Base-by-base conservation (phyloP, 1,284 basidiomycete species). In the Sanghuangporus baumii region DNA sequence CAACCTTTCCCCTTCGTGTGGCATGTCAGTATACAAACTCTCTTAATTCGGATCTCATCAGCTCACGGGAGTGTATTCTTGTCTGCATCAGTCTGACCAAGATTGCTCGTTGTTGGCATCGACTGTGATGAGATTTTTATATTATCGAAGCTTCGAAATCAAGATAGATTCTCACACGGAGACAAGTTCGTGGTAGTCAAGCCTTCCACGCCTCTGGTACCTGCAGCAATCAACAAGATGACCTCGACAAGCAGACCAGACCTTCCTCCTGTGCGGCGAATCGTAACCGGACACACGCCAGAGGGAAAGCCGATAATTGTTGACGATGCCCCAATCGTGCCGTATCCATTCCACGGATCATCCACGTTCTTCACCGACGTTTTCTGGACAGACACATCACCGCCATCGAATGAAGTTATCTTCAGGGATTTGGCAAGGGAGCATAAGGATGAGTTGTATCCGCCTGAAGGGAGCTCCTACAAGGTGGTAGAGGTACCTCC, bases 201-300 rank as follows among this genome's bases (percentile, higher is more conserved):
- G 26, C 26, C 26, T 5, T 31, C 3, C 5, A 31, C 26, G 3
- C 26, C 26, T 31, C 26, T 31, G 26, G 26, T 3, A 31, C 26
- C 26, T 4, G 26, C 26, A 31, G 26, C 5, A 31, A 5, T 31
- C 26, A 31, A 31, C 5, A 31, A 26, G 23, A 26, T 31, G 26
- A 31, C 26, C 26, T 31, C 26, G 5, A 31, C 26, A 31, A 31
- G 26, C 26, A 31, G 26, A 12, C 31, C 50, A 51, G 23, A 34
- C 23, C 31, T n/a, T 51, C 50, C 50, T 23, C 59, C 64, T 40
- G 43, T 66, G 12, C 62, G 65, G 14, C 60, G 65, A 51, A 55
- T 66, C 40, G 59, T 66, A 14, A 66, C 65, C 20, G 65, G 65
- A 7, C 65, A 66, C 47, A 37, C 55, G 7, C 43, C 54, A 12